phyloP scores from a whole-genome alignment of 1,284 basidiomycete species.

The Ceratobasidium sp. region DNA sequence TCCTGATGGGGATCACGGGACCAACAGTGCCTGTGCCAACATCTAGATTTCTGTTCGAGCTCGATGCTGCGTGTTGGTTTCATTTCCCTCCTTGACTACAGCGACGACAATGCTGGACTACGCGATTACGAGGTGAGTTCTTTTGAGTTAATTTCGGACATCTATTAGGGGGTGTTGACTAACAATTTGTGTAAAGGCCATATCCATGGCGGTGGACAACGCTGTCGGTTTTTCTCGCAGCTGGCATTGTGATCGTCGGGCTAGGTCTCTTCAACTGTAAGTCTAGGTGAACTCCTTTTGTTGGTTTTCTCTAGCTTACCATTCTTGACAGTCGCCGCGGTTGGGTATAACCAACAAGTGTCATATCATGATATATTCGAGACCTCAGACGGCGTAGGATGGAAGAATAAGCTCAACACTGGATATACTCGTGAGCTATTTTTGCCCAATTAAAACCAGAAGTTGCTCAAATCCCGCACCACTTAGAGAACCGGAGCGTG shows the following conservation, averaged over 20 bases:
- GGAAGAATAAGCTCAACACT: conserved; percentile 37
- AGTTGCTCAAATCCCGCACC: background rate
- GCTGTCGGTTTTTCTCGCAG: background rate
- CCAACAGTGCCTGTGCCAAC: conserved; percentile 6
- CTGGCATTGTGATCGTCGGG: conserved; percentile 12
- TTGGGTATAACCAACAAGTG: conserved; percentile 25
- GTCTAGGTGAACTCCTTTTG: background rate
- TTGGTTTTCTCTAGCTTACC: background rate
- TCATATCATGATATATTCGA: conserved; percentile 25
- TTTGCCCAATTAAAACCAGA: too few relatives aligned
- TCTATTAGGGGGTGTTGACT: too few relatives aligned
- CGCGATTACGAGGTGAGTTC: conserved; percentile 38
- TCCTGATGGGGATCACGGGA: background rate
- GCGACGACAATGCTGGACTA: conserved; percentile 24
- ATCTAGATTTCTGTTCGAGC: too few relatives aligned
- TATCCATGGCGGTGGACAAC: conserved; percentile 42
- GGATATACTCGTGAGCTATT: conserved; percentile 28
- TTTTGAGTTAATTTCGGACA: background rate
- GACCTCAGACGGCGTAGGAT: background rate
- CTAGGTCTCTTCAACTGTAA: conserved; percentile 39
- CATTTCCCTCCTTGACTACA: background rate
- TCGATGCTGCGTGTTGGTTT: background rate
- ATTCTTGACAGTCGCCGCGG: conserved; percentile 12
- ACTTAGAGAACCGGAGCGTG: too few relatives aligned
- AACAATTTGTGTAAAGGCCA: conserved; percentile 1